Base-by-base conservation (phyloP, 305 asterid species). In the Fraxinus paxiana region DNA sequence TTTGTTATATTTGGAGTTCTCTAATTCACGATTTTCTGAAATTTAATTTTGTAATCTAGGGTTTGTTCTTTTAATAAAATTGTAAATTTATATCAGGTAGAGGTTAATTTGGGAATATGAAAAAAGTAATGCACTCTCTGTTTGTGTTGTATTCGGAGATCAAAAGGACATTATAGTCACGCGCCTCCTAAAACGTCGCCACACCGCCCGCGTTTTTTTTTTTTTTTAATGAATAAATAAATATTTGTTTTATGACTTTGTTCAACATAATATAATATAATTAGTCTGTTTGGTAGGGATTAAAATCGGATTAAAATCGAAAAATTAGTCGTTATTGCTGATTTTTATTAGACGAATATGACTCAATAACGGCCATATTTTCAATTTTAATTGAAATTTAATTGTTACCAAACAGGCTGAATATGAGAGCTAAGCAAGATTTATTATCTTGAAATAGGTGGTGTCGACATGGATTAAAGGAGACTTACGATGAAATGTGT, bases 21-120 rank as follows among this genome's bases (percentile, higher is more conserved):
- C 43, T 17, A 56, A 4, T 71, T 80, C 71, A 76, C 79, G 56
- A 28, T 17, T 75, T 43, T 26, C 81, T 18, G 56, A 24, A 12
- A 75, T 75, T 79, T 84, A 69, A 22, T 72, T 82, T 78, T 38
- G 78, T 78, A 81, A 26, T 78, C 88, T 88, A 86, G 88, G 91
- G 87, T 81, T 88, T 88, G 86, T 83, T 76, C 71, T 76, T 79
- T 41, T 71, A 41, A 43, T 48, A 69, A 7, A 61, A 20, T 20
- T 61, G 15, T 61, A 6, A 61, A 22, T 22, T 61, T 61, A 61
- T 22, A 61, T 22, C n/a, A 22, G 71, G 71, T 61, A 8, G 71
- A 61, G 71, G 71, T 22, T 61, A 61, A 61, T 61, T 6, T 61
- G 13, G 71, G 71, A 61, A 61, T 2, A 20, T 22, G 33, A 61